Conservation (phyloP, 139 green algal species). For the Coelastrella sp. region DNA sequence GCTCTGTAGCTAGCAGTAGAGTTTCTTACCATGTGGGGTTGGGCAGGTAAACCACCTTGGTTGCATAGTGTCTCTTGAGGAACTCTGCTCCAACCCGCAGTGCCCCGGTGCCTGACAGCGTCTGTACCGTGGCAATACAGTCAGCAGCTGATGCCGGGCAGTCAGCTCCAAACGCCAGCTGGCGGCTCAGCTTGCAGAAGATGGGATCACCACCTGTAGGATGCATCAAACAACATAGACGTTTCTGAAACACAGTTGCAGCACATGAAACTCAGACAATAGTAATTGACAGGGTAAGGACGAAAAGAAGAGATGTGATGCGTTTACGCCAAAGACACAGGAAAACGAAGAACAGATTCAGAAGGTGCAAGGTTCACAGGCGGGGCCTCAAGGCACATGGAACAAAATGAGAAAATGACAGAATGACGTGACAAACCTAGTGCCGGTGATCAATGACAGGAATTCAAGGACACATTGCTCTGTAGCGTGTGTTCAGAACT, state of each 20-base stretch:
- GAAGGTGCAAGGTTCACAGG: no score
- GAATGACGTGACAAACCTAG: no score
- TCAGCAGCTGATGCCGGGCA: slow-evolving; percentile 56
- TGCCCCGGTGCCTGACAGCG: slow-evolving; percentile 80
- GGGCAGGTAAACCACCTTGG: slow-evolving; percentile 76
- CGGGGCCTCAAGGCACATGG: no score
- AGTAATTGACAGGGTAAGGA: not conserved
- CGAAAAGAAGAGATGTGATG: not conserved
- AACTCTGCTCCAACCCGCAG: slow-evolving; percentile 85
- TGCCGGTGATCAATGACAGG: no score
- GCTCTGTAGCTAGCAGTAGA: no score
- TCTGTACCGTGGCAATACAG: slow-evolving; percentile 79
- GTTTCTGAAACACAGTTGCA: no score
- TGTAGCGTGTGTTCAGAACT: no score
- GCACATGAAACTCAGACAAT: not conserved
- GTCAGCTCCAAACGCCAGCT: slow-evolving; percentile 79
- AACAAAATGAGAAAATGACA: no score
- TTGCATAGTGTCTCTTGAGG: slow-evolving; percentile 70
- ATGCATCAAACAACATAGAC: not conserved
- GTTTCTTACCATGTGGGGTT: slow-evolving; percentile 74
- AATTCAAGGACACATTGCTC: no score
- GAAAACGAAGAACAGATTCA: no score
- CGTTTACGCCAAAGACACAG: not conserved
- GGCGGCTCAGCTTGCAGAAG: slow-evolving; percentile 75
- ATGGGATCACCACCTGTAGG: slow-evolving; percentile 63